Evolutionary conservation across 768 basidiomycete species (phyloP), one percentile per base, ranked within the genome.

Genomic region (Mycena belliarum): DNA sequence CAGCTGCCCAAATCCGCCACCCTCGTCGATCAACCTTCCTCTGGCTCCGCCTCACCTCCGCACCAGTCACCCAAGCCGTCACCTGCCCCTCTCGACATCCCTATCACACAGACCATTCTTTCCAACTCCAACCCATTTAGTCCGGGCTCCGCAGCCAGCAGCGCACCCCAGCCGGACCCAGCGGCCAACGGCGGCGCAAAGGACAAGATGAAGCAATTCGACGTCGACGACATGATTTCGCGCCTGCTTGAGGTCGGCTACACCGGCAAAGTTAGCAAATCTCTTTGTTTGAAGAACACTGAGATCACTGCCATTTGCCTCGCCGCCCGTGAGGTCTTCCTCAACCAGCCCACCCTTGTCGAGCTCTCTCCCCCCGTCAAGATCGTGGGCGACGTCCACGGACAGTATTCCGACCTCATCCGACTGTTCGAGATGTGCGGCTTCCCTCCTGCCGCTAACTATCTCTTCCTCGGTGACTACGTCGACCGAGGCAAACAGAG

Each of bases 351-450:
- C 10, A 98, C 96, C 4, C 86, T 99, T 64, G 89, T 99, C 69
- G 97, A 99, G 73, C 83, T 99, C 48, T 93, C 91, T 6, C 97
- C 97, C 10, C 96, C 97, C 25, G 97, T 99, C 65, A 99, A 98
- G 82, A 98, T 99, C 63, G 97, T 98, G 18, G 97, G 97, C 25
- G 97, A 99, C 74, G 95, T 98, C 7, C 97, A 99, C 69, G 97
- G 97, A 8, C 97, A 99, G 77, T 99, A 98, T 74, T 93, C 92
- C 49, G 97, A 99, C 80, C 87, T 99, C 67, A 98, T 98, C 67
- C 89, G 97, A 51, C 76, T 99, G 44, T 99, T 99, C 68, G 97
- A 98, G 74, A 98, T 98, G 96, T 98, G 97, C 70, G 97, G 97
- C 23, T 99, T 98, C 74, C 97, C 97, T 25, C 97, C 97, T 6